Percentiles rank a stretch among this genome's conserved stretches.
Evolutionary conservation across 257 asterid species (phyloP).

Genomic region (Penstemon barbatus): DNA sequence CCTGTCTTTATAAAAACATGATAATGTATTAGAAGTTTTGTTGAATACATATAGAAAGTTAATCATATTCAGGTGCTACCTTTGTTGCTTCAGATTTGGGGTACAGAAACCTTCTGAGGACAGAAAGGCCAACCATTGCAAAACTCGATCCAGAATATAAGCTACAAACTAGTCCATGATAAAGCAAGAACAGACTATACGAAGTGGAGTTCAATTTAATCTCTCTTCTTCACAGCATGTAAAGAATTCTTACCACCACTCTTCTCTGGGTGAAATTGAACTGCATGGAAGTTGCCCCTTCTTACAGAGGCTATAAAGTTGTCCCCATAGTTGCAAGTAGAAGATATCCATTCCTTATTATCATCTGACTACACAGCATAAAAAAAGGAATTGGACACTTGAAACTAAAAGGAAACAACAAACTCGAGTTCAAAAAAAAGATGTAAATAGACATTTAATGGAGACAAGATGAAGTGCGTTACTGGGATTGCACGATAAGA

Average conservation of each 20-base stretch:
- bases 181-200: neutral
- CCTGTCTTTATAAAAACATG: slow-evolving; percentile 70
- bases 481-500: slow-evolving; percentile 92
- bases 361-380: slow-evolving; percentile 61
- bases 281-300: slow-evolving; percentile 91
- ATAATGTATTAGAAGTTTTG: slow-evolving; percentile 42
- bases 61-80: slow-evolving; percentile 47
- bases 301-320: slow-evolving; percentile 80
- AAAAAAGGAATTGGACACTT: slow-evolving; percentile 27
- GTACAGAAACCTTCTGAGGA: slow-evolving; percentile 72
- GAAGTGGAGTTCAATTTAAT: neutral
- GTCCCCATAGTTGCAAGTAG: slow-evolving; percentile 81
- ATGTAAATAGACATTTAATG: slow-evolving; percentile 6
- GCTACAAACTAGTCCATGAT: slow-evolving; percentile 11
- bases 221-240: neutral
- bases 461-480: slow-evolving; percentile 31
- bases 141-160: slow-evolving; percentile 22
- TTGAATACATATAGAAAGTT: slow-evolving; percentile 21
- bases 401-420: slow-evolving; percentile 15
- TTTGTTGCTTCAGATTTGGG: slow-evolving; percentile 53
- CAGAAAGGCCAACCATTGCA: slow-evolving; percentile 90
- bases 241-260: slow-evolving; percentile 71
- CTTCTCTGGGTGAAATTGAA: slow-evolving; percentile 98
- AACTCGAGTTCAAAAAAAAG: neutral
- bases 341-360: slow-evolving; percentile 84